Percentiles rank a stretch among this genome's conserved stretches.
phyloP scores from a whole-genome alignment of 2,329 filamentous ascomycete genomes.

The Keithomyces neogunnii region DNA sequence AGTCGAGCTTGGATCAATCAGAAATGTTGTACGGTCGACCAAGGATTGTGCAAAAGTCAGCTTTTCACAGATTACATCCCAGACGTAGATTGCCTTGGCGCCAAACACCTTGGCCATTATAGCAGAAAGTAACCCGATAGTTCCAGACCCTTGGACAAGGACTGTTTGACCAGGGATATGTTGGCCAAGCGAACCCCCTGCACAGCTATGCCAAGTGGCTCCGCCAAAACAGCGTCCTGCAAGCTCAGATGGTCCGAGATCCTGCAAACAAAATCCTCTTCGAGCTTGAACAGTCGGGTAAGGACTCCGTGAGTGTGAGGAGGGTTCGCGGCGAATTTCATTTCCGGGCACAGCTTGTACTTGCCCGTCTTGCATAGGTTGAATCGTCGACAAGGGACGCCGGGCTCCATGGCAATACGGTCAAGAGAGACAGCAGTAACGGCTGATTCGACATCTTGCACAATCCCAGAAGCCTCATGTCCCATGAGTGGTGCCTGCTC shows the following conservation, averaged over 20 bases:
- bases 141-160: too few relatives aligned
- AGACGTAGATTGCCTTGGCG: too few relatives aligned
- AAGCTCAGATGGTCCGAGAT: slow-evolving; percentile 29
- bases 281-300: slow-evolving; percentile 65
- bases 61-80: too few relatives aligned
- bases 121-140: too few relatives aligned
- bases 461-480: slow-evolving; percentile 50
- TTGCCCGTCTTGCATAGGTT: slow-evolving; percentile 61
- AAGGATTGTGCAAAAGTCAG: too few relatives aligned
- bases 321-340: slow-evolving; percentile 80
- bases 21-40: too few relatives aligned
- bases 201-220: too few relatives aligned
- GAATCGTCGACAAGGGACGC: slow-evolving; percentile 68
- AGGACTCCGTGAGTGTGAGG: slow-evolving; percentile 64
- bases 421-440: slow-evolving; percentile 56
- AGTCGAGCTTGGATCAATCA: too few relatives aligned
- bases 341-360: slow-evolving; percentile 74
- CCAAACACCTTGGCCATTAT: too few relatives aligned
- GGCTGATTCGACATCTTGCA: slow-evolving; percentile 53
- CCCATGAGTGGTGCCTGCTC: slow-evolving; percentile 36
- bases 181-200: too few relatives aligned
- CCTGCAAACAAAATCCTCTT: slow-evolving; percentile 77
- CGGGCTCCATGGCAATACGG: slow-evolving; percentile 73
- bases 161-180: too few relatives aligned
- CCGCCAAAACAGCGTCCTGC: too few relatives aligned